Evolutionary conservation across 305 asterid genomes (phyloP).

Genomic region (Fraxinus platypoda): DNA sequence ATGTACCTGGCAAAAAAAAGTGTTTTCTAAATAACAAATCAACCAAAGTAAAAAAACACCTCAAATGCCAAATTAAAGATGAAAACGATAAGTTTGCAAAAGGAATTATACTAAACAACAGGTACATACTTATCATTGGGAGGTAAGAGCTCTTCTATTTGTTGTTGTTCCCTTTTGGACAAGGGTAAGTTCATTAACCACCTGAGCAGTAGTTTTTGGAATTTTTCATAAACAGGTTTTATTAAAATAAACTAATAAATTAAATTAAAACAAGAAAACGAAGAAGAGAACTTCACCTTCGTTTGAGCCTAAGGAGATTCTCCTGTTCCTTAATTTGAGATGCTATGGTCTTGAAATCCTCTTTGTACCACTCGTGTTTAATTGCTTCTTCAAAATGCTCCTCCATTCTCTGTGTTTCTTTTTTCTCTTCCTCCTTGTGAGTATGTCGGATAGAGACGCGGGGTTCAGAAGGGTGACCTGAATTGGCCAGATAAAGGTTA

Average conservation of each 20-base stretch:
- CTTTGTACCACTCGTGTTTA: constrained; percentile 7
- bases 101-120: background rate
- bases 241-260: background rate
- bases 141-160: constrained; percentile 37
- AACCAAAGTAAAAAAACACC: background rate
- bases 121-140: constrained; percentile 45
- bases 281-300: constrained; percentile 40
- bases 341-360: constrained; percentile 39
- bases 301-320: constrained; percentile 51
- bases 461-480: background rate
- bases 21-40: background rate
- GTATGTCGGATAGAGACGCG: background rate
- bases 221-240: background rate
- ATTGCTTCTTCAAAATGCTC: constrained; percentile 18
- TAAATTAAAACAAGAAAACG: background rate
- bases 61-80: background rate
- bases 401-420: constrained; percentile 21
- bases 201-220: constrained; percentile 30
- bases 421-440: background rate
- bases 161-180: constrained; percentile 36
- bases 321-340: constrained; percentile 45
- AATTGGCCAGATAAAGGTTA: background rate
- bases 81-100: background rate
- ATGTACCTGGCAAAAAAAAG: background rate
- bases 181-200: constrained; percentile 72